These are phyloP conservation scores for Erodium texanum DNA, from an alignment of 441 rosid species.

Conservation along the genomic window DNA sequence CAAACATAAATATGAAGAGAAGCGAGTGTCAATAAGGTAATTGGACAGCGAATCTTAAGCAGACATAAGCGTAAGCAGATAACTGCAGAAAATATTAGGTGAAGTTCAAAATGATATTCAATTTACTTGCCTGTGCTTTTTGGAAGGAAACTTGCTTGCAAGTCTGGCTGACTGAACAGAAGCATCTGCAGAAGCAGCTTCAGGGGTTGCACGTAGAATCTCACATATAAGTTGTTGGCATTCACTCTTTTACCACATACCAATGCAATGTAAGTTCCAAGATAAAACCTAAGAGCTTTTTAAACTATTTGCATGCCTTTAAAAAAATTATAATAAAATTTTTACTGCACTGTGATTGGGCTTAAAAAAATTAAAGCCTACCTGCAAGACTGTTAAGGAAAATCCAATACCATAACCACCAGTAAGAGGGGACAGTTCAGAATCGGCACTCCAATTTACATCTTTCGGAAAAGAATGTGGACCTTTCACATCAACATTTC, in stretches of 20 bases:
- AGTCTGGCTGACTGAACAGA: conserved; percentile 96
- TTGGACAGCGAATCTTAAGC: background rate
- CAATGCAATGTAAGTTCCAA: conserved; percentile 16
- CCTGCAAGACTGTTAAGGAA: conserved; percentile 97
- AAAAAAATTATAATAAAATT: background rate
- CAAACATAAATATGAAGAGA: background rate
- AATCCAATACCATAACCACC: conserved; percentile 94
- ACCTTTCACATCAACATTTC: conserved; percentile 47
- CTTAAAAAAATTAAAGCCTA: conserved; percentile 12
- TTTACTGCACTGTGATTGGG: background rate
- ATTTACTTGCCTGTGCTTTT: conserved; percentile 56
- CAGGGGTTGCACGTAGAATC: conserved; percentile 96
- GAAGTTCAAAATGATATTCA: background rate
- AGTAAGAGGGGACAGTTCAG: conserved; percentile 75
- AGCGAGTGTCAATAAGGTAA: background rate
- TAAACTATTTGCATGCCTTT: background rate
- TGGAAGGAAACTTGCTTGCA: conserved; percentile 69
- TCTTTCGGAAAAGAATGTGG: conserved; percentile 57
- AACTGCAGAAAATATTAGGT: conserved; percentile 6
- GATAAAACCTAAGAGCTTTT: background rate
- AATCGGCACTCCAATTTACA: conserved; percentile 60
- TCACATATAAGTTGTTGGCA: conserved; percentile 99
- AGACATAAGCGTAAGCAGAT: conserved; percentile 5
- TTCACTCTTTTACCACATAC: conserved; percentile 60
- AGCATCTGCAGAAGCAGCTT: conserved; percentile 97